These are phyloP conservation scores for Sclerotinia borealis DNA, from an alignment of 2,329 filamentous ascomycete species.

Conservation along the genomic window DNA sequence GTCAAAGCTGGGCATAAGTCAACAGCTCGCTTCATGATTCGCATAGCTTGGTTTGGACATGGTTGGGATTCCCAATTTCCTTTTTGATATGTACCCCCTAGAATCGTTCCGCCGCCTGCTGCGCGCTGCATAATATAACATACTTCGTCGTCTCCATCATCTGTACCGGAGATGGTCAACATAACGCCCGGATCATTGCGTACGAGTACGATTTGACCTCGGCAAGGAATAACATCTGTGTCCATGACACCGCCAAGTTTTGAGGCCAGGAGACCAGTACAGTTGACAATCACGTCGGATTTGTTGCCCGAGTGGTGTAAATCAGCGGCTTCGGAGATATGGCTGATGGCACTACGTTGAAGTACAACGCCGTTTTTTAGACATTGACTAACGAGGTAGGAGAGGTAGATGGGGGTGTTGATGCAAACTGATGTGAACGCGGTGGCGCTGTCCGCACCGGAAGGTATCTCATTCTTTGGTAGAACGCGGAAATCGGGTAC, in stretches of 20 bases:
- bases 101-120: conserved; percentile 58
- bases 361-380: conserved; percentile 65
- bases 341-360: conserved; percentile 55
- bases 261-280: conserved; percentile 70
- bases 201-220: conserved; percentile 71
- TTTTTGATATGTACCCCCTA: conserved; percentile 62
- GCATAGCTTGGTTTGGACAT: conserved; percentile 55
- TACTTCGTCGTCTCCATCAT: conserved; percentile 57
- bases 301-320: conserved; percentile 51
- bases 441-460: conserved; percentile 64
- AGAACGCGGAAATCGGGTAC: conserved; percentile 67
- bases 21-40: conserved; percentile 63
- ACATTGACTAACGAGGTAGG: conserved; percentile 79
- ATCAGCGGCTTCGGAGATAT: conserved; percentile 64
- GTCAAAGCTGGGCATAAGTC: conserved; percentile 50
- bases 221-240: conserved; percentile 61
- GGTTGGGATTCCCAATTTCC: conserved; percentile 57
- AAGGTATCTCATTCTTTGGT: conserved; percentile 49
- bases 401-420: conserved; percentile 81
- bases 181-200: conserved; percentile 58
- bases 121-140: conserved; percentile 65
- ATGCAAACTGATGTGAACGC: conserved; percentile 84
- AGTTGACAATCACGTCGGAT: conserved; percentile 73
- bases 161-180: conserved; percentile 54
- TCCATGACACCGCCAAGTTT: conserved; percentile 80